Conservation (phyloP, 139 green algal genomes). For the Chlorella sp. region DNA sequence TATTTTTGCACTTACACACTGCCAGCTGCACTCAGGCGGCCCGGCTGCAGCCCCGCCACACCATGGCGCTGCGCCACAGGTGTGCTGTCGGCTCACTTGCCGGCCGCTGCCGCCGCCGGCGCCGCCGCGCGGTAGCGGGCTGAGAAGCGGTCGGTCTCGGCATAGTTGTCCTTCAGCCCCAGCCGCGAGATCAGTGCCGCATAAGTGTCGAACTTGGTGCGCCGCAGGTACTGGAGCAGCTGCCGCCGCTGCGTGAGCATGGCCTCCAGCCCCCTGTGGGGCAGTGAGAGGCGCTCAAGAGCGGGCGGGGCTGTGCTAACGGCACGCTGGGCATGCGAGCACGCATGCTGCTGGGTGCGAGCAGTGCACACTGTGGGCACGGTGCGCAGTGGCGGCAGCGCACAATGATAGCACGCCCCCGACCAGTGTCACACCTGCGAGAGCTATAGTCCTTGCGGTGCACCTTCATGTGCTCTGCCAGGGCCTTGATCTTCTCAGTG, state of each 20-base stretch:
- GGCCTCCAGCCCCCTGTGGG: slow-evolving; percentile 43
- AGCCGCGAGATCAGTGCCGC: slow-evolving; percentile 43
- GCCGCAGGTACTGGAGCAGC: slow-evolving; percentile 62
- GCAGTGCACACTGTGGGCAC: too few relatives aligned
- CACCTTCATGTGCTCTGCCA: slow-evolving; percentile 49
- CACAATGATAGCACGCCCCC: too few relatives aligned
- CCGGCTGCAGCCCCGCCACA: too few relatives aligned
- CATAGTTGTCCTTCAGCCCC: slow-evolving; percentile 62
- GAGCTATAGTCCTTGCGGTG: slow-evolving; percentile 55
- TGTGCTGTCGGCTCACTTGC: too few relatives aligned
- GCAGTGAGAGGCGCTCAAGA: neutral
- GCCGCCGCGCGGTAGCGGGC: slow-evolving; percentile 2
- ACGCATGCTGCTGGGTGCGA: too few relatives aligned
- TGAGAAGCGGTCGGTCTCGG: slow-evolving; percentile 6
- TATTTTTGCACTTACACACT: too few relatives aligned
- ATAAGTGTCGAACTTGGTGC: slow-evolving; percentile 60
- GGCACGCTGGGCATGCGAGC: too few relatives aligned
- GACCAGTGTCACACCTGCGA: slow-evolving; percentile 10
- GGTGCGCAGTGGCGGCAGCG: too few relatives aligned
- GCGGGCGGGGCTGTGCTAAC: too few relatives aligned
- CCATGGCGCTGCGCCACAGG: too few relatives aligned
- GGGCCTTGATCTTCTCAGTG: slow-evolving; percentile 44
- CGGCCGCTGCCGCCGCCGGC: too few relatives aligned
- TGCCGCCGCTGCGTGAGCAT: slow-evolving; percentile 55
- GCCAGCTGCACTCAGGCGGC: too few relatives aligned